A percentile compares a stretch with the other conserved stretches of the same genome.
These are phyloP conservation scores for Colletotrichum lini DNA, from an alignment of 2,329 filamentous ascomycete genomes.

Conservation along the genomic window DNA sequence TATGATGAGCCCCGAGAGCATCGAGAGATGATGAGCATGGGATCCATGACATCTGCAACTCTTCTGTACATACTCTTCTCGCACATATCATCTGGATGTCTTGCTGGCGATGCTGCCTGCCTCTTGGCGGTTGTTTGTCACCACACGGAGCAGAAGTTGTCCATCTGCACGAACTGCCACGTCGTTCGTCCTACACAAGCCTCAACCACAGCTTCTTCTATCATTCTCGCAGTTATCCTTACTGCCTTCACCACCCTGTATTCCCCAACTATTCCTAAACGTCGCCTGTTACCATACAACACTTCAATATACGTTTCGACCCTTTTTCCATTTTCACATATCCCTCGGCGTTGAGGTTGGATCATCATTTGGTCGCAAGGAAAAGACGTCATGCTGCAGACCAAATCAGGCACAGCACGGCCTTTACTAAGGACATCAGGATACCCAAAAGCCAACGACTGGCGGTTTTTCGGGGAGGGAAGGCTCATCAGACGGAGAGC, in stretches of 20 bases:
- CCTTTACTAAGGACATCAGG: constrained; percentile 31
- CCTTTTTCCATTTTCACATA: constrained; percentile 19
- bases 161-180: background rate
- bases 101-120: background rate
- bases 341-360: constrained; percentile 40
- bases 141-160: background rate
- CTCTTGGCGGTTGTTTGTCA: background rate
- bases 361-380: constrained; percentile 33
- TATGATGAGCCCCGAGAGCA: constrained; percentile 90
- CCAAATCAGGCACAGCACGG: constrained; percentile 27
- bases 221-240: background rate
- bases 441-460: constrained; percentile 39
- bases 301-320: constrained; percentile 32
- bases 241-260: constrained; percentile 10
- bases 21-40: constrained; percentile 57
- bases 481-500: background rate
- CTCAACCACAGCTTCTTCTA: background rate
- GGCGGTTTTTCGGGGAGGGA: constrained; percentile 23
- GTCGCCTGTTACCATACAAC: constrained; percentile 20
- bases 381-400: constrained; percentile 33
- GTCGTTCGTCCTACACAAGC: background rate
- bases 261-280: background rate
- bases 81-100: constrained; percentile 8
- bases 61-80: constrained; percentile 21
- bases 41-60: background rate